A percentile compares a stretch with the other conserved stretches of the same genome.
These are phyloP conservation scores for Diaporthe humulicola DNA, from an alignment of 2,329 filamentous ascomycete genomes.

Conservation along the genomic window DNA sequence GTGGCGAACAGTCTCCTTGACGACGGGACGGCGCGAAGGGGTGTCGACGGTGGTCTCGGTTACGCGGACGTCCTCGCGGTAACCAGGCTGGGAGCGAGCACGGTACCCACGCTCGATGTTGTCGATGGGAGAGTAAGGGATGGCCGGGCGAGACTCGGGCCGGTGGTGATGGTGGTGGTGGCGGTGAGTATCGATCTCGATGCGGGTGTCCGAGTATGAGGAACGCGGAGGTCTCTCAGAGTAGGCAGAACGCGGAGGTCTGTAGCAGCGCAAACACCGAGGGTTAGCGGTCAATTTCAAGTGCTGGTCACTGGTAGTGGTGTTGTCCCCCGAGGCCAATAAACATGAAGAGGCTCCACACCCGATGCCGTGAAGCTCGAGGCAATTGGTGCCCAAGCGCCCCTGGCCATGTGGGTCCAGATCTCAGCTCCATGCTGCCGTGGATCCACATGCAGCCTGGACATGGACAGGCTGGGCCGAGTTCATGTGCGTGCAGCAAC, in stretches of 20 bases:
- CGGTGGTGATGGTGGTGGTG: constrained; percentile 50
- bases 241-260: constrained; percentile 39
- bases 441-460: constrained; percentile 18
- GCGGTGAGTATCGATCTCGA: constrained; percentile 70
- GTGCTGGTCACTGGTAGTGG: not conserved
- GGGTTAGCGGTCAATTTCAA: constrained; percentile 29
- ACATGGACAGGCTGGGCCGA: constrained; percentile 22
- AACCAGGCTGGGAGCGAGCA: constrained; percentile 68
- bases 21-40: constrained; percentile 51
- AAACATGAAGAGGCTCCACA: constrained; percentile 19
- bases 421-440: constrained; percentile 30
- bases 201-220: constrained; percentile 72
- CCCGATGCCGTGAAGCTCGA: constrained; percentile 20
- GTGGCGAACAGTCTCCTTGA: constrained; percentile 50
- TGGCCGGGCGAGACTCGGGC: constrained; percentile 14
- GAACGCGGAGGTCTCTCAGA: constrained; percentile 51
- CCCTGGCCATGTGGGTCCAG: constrained; percentile 30
- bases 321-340: constrained; percentile 43
- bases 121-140: constrained; percentile 66
- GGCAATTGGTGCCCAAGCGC: constrained; percentile 27
- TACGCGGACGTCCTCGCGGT: constrained; percentile 54
- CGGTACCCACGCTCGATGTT: constrained; percentile 76
- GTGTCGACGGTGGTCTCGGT: constrained; percentile 54
- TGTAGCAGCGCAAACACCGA: not conserved
- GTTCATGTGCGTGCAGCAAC: constrained; percentile 34